Percentiles rank a stretch among this genome's conserved stretches.
These are phyloP conservation scores for Saccharomyces kudriavzevii DNA, from an alignment of 805 yeast genomes.

Conservation along the genomic window DNA sequence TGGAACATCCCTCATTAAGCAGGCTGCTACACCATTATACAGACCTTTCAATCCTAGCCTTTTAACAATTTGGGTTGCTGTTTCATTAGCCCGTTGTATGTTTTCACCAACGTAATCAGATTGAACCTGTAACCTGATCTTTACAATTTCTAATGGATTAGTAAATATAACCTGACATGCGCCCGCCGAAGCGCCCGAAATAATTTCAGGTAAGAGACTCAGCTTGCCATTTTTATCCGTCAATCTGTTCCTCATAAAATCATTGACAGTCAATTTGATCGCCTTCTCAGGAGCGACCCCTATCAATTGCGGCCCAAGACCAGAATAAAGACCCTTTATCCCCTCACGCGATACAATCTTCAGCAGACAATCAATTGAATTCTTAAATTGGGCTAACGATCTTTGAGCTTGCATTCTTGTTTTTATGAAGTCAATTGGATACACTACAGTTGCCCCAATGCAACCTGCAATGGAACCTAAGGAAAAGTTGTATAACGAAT, in stretches of 20 bases:
- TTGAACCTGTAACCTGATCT: constrained; percentile 88
- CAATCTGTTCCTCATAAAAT: constrained; percentile 68
- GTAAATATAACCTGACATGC: constrained; percentile 94
- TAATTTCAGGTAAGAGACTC: constrained; percentile 54
- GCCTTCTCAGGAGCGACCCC: constrained; percentile 99
- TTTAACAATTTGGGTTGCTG: constrained; percentile 55
- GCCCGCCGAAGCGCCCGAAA: constrained; percentile 93
- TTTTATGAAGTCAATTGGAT: constrained; percentile 92
- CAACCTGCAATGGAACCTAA: constrained; percentile 96
- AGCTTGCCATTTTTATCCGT: constrained; percentile 44
- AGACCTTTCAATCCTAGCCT: constrained; percentile 78
- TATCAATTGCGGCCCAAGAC: constrained; percentile 85
- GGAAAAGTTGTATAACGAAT: constrained; percentile 77
- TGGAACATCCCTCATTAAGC: constrained; percentile 90
- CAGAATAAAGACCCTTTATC: constrained; percentile 77
- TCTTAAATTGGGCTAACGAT: constrained; percentile 58
- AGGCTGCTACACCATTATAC: constrained; percentile 86
- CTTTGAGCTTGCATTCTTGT: constrained; percentile 97
- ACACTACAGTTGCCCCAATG: constrained; percentile 95
- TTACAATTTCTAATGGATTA: constrained; percentile 91
- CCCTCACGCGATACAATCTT: constrained; percentile 78
- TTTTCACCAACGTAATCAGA: constrained; percentile 52
- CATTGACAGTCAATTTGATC: constrained; percentile 90
- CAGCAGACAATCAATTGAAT: constrained; percentile 77
- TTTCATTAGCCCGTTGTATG: constrained; percentile 29